These are phyloP conservation scores for Scheffersomyces spartinae DNA, from an alignment of 805 yeast species.

Conservation along the genomic window DNA sequence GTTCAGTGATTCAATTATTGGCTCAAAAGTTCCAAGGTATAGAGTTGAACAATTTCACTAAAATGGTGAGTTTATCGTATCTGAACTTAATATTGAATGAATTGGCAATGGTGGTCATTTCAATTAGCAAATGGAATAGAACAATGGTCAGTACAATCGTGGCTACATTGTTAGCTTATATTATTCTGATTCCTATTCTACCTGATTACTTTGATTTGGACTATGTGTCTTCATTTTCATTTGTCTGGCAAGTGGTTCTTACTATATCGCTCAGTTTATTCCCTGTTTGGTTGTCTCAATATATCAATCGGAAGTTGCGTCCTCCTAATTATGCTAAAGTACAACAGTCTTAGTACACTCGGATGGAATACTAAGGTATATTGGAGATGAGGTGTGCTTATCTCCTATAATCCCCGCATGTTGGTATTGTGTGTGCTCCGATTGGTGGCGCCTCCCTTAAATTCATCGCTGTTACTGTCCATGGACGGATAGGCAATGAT, in stretches of 20 bases:
- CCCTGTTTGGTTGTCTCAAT: constrained; percentile 84
- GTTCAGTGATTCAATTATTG: constrained; percentile 69
- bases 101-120: constrained; percentile 85
- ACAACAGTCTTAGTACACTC: constrained; percentile 58
- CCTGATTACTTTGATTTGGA: constrained; percentile 74
- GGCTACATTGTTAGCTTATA: constrained; percentile 52
- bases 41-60: constrained; percentile 37
- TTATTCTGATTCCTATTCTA: constrained; percentile 73
- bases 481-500: too few relatives aligned
- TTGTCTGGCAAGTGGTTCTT: constrained; percentile 57
- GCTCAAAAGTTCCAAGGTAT: constrained; percentile 70
- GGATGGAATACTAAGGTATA: too few relatives aligned
- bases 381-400: too few relatives aligned
- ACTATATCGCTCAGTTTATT: constrained; percentile 61
- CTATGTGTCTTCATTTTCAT: constrained; percentile 46
- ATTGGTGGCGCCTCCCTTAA: too few relatives aligned
- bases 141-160: constrained; percentile 65
- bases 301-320: constrained; percentile 60
- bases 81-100: constrained; percentile 76
- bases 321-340: constrained; percentile 98
- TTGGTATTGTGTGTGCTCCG: too few relatives aligned
- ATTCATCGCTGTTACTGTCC: too few relatives aligned
- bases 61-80: constrained; percentile 81
- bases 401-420: too few relatives aligned
- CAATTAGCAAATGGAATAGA: constrained; percentile 84